Base-by-base conservation (phyloP, 2,329 filamentous ascomycete species). In the Colletotrichum cereale region DNA sequence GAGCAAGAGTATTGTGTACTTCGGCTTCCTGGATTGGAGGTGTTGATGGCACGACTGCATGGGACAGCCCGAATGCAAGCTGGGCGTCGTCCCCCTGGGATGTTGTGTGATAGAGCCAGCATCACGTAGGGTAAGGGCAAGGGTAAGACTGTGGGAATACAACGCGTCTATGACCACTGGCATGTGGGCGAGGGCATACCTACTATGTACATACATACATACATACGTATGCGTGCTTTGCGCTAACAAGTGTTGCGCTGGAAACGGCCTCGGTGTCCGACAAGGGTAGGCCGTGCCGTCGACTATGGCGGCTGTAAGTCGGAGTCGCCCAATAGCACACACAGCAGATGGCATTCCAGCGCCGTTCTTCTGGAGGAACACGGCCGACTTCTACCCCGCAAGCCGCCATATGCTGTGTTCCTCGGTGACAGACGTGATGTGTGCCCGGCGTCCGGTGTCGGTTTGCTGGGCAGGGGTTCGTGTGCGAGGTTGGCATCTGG, bases 1-100 rank as follows among this genome's bases (percentile, higher is more conserved):
- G 34, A 38, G 31, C n/a, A 40, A 62, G 38, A 24, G 60, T 62
- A 62, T 26, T 38, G n/a, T 18, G 60, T 62, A 62, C 60, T 62
- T 40, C 18, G 31, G 16, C 11, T 40, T 21, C 21, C 60, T 62
- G 47, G 34, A 40, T 40, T 52, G 18, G 47, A 47, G 42, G 47
- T 26, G 38, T 29, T 29, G 47, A 34, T 31, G n/a, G 60, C n/a
- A n/a, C 36, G 3, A 31, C 42, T 50, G n/a, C 44, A 34, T 40
- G 31, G 11, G 34, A 29, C 21, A 18, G 29, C 12, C 18, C 31
- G 47, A 50, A 40, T 16, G 60, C 47, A 40, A 21, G 60, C 47
- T 14, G 29, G 29, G 44, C 12, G 21, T 34, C n/a, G 24, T 34
- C 16, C 60, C 34, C n/a, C 26, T 29, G 31, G 18, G 34, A 52